These are phyloP conservation scores for Ascochyta viciae-villosae DNA, from an alignment of 2,329 filamentous ascomycete genomes.

Conservation along the genomic window DNA sequence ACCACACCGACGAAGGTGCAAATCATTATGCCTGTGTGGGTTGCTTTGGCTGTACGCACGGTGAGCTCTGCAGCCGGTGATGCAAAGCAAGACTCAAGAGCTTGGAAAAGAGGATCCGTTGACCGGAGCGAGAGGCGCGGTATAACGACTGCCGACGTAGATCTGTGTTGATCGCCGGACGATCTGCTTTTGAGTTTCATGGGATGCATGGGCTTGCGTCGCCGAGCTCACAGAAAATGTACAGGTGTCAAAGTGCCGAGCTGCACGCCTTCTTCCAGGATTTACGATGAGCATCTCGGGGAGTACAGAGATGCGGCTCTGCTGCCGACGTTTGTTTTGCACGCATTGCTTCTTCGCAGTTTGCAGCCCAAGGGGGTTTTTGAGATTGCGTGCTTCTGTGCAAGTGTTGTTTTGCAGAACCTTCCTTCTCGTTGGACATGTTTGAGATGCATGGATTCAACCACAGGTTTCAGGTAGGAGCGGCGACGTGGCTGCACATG, in stretches of 20 bases:
- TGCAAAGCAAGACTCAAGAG: not conserved
- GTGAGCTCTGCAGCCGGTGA: not conserved
- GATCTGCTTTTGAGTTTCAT: constrained; percentile 13
- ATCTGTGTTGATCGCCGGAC: not conserved
- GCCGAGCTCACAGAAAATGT: not conserved
- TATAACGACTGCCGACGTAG: not conserved
- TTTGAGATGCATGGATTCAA: not conserved
- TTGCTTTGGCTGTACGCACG: not conserved
- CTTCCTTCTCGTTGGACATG: not conserved
- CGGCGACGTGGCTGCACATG: not conserved
- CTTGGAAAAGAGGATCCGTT: not conserved
- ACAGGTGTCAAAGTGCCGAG: not conserved
- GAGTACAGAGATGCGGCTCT: constrained; percentile 5
- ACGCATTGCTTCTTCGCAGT: not conserved
- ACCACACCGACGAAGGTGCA: not conserved
- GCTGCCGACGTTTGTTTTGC: not conserved
- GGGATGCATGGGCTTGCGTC: constrained; percentile 1
- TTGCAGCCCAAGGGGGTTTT: not conserved
- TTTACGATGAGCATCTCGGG: not conserved
- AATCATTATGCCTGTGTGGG: not conserved
- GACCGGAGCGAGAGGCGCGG: not conserved
- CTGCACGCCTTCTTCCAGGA: not conserved
- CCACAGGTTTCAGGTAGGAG: not conserved
- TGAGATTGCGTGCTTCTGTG: not conserved
- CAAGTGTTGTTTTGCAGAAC: not conserved